These are phyloP conservation scores for Beta vulgaris DNA, from an alignment of 148 eudicot species.

Conservation along the genomic window DNA sequence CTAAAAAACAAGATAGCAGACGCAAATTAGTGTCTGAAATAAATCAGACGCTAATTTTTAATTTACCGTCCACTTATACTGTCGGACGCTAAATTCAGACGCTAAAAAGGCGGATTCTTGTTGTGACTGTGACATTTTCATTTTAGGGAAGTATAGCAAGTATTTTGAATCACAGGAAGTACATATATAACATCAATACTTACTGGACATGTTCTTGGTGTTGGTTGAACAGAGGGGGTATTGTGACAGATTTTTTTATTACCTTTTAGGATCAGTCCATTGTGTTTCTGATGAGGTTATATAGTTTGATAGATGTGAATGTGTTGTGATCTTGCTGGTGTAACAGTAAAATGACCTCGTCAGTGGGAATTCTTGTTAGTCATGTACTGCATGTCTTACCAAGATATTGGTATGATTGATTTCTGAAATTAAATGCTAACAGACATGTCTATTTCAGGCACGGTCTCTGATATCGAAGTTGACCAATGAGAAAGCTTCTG, in stretches of 20 bases:
- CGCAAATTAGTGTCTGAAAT: too few relatives aligned
- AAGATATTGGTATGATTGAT: background rate
- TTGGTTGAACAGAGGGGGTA: background rate
- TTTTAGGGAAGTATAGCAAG: too few relatives aligned
- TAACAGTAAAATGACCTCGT: background rate
- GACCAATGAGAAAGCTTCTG: conserved; percentile 73
- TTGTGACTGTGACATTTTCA: too few relatives aligned
- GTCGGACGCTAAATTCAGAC: too few relatives aligned
- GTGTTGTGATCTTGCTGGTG: background rate
- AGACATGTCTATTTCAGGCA: conserved; percentile 32
- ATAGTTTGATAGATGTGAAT: too few relatives aligned
- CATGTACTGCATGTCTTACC: background rate
- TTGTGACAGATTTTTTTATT: background rate
- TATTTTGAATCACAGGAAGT: too few relatives aligned
- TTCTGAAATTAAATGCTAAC: background rate
- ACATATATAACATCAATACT: background rate
- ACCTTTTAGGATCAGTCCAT: background rate
- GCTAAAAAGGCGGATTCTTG: too few relatives aligned
- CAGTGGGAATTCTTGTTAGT: background rate
- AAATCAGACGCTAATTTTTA: too few relatives aligned
- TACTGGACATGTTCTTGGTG: background rate
- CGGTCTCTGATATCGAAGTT: conserved; percentile 61
- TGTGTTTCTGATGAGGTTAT: background rate
- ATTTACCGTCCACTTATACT: too few relatives aligned
- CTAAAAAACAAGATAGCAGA: too few relatives aligned